phyloP scores from a whole-genome alignment of 169 alveolate species.

The Eimeria acervulina region DNA sequence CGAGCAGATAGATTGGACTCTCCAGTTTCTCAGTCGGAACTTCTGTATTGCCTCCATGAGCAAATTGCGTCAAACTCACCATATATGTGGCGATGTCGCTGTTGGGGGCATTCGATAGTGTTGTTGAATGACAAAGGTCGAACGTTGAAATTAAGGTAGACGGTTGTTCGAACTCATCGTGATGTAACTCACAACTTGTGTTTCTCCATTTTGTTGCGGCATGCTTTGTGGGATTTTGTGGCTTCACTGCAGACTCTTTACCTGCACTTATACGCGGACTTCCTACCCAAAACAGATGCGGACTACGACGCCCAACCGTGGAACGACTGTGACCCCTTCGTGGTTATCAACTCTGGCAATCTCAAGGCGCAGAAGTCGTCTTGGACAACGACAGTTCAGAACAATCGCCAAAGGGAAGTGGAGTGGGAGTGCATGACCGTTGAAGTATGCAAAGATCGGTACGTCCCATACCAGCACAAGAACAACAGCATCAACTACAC shows the following conservation, averaged over 20 bases:
- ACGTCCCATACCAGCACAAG: not conserved
- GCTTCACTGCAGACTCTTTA: slow-evolving; percentile 46
- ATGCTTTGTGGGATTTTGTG: too few relatives aligned
- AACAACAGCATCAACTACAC: not conserved
- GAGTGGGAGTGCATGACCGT: slow-evolving; percentile 76
- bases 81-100: not conserved
- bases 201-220: not conserved
- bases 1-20: too few relatives aligned
- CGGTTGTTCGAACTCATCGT: not conserved
- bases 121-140: not conserved
- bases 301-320: slow-evolving; percentile 72
- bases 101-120: not conserved
- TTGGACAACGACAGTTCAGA: slow-evolving; percentile 69
- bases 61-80: not conserved
- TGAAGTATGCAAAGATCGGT: slow-evolving; percentile 63
- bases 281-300: slow-evolving; percentile 68
- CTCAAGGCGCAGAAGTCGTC: not conserved
- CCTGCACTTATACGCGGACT: slow-evolving; percentile 76
- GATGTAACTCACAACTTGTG: not conserved
- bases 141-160: not conserved
- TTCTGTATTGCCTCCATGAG: not conserved
- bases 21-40: not conserved
- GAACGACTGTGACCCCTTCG: slow-evolving; percentile 81
- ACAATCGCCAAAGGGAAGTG: slow-evolving; percentile 77
- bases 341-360: slow-evolving; percentile 19